Conservation (phyloP, 257 asterid species). For the Jaltomata sinuosa region DNA sequence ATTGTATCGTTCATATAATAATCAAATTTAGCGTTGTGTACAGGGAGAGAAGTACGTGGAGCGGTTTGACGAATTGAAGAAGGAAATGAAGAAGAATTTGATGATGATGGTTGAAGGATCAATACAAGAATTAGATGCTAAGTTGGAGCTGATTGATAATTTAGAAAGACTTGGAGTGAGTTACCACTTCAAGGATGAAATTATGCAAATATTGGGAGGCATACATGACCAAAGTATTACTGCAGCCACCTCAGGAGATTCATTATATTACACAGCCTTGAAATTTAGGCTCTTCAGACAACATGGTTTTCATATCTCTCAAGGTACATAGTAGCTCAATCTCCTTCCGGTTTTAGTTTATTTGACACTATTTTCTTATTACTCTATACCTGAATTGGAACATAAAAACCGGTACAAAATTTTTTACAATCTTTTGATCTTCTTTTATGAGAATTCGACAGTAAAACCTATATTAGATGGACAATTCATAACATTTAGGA, state of each 20-base stretch:
- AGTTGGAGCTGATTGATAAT: slow-evolving; percentile 24
- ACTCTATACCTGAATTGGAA: too few relatives aligned
- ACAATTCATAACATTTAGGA: too few relatives aligned
- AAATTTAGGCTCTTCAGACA: slow-evolving; percentile 13
- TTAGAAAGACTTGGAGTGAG: slow-evolving; percentile 26
- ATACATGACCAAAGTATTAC: background rate
- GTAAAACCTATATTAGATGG: too few relatives aligned
- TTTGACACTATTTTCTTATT: too few relatives aligned
- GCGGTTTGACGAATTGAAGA: slow-evolving; percentile 6
- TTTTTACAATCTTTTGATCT: too few relatives aligned
- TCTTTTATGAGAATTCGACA: too few relatives aligned
- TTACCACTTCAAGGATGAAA: slow-evolving; percentile 25
- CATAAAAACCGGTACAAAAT: too few relatives aligned
- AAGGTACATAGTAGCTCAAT: too few relatives aligned
- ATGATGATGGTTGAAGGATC: background rate
- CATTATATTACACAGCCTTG: slow-evolving; percentile 18
- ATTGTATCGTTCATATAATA: background rate
- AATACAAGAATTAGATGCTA: background rate
- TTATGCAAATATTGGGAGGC: background rate
- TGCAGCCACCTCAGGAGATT: background rate
- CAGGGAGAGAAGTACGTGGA: slow-evolving; percentile 12
- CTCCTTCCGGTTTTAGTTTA: too few relatives aligned
- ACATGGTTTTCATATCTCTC: background rate
- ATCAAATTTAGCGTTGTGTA: background rate
- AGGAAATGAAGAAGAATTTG: slow-evolving; percentile 7